phyloP scores from a whole-genome alignment of 2,329 filamentous ascomycete species.

The Curvularia lunata region DNA sequence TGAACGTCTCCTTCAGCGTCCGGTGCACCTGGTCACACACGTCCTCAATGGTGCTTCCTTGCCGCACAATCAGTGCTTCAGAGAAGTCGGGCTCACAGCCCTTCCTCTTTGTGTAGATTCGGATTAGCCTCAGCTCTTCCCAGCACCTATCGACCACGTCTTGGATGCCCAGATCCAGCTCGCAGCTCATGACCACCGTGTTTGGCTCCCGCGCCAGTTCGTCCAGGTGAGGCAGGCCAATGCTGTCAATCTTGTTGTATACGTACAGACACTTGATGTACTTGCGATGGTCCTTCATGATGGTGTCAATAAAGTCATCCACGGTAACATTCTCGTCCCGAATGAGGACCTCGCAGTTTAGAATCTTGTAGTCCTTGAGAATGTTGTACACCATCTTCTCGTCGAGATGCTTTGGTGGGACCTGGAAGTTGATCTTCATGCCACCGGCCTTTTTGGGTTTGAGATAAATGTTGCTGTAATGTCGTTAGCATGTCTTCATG shows the following conservation, averaged over 20 bases:
- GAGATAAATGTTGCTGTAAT: slow-evolving; percentile 86
- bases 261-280: slow-evolving; percentile 96
- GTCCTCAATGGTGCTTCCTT: slow-evolving; percentile 89
- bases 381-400: slow-evolving; percentile 99
- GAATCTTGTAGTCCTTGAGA: slow-evolving; percentile 95
- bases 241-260: slow-evolving; percentile 99
- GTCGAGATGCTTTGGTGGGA: slow-evolving; percentile 87
- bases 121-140: slow-evolving; percentile 87
- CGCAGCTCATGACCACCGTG: slow-evolving; percentile 97
- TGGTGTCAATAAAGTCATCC: slow-evolving; percentile 98
- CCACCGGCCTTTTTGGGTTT: slow-evolving; percentile 95
- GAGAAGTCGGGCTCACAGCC: slow-evolving; percentile 85
- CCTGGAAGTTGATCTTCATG: slow-evolving; percentile 97
- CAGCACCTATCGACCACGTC: slow-evolving; percentile 96
- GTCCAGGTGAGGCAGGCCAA: slow-evolving; percentile 92
- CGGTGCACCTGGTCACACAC: slow-evolving; percentile 96
- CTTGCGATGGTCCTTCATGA: slow-evolving; percentile 98
- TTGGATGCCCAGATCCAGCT: slow-evolving; percentile 88
- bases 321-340: slow-evolving; percentile 93
- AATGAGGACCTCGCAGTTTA: slow-evolving; percentile 95
- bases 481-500: not conserved
- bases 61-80: slow-evolving; percentile 91
- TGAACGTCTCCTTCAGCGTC: slow-evolving; percentile 96
- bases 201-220: slow-evolving; percentile 89
- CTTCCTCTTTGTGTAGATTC: slow-evolving; percentile 89